Evolutionary conservation across 257 asterid genomes (phyloP).

Genomic region (Echium plantagineum): DNA sequence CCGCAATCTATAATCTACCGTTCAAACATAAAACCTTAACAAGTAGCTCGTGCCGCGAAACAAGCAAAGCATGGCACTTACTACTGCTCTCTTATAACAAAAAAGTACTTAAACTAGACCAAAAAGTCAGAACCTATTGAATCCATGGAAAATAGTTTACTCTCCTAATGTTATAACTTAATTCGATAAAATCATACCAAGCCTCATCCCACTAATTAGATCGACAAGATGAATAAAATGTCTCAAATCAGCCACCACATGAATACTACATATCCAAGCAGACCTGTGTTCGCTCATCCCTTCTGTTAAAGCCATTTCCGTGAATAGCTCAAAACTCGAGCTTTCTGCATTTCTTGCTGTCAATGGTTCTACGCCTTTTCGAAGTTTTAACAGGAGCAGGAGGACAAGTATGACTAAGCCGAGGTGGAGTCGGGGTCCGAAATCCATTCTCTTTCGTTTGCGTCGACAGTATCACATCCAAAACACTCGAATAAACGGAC

Average conservation of each 20-base stretch:
- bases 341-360: conserved; percentile 39
- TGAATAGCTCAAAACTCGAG: conserved; percentile 28
- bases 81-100: neutral
- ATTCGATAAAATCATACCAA: too few relatives aligned
- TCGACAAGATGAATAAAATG: too few relatives aligned
- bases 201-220: too few relatives aligned
- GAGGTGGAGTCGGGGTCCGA: conserved; percentile 36
- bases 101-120: neutral
- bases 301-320: neutral
- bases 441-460: conserved; percentile 23
- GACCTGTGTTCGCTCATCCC: too few relatives aligned
- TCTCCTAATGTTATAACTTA: neutral
- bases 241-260: too few relatives aligned
- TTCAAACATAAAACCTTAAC: too few relatives aligned
- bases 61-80: neutral
- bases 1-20: neutral
- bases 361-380: conserved; percentile 18
- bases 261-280: too few relatives aligned
- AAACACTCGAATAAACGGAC: conserved; percentile 21
- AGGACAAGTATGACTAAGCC: conserved; percentile 36
- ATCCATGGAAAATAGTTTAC: too few relatives aligned
- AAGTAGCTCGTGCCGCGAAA: neutral
- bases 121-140: too few relatives aligned
- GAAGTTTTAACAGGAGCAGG: conserved; percentile 37
- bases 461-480: conserved; percentile 30